Evolutionary conservation across 352 stramenopile species (phyloP).

Genomic region (Phytophthora brassicae): DNA sequence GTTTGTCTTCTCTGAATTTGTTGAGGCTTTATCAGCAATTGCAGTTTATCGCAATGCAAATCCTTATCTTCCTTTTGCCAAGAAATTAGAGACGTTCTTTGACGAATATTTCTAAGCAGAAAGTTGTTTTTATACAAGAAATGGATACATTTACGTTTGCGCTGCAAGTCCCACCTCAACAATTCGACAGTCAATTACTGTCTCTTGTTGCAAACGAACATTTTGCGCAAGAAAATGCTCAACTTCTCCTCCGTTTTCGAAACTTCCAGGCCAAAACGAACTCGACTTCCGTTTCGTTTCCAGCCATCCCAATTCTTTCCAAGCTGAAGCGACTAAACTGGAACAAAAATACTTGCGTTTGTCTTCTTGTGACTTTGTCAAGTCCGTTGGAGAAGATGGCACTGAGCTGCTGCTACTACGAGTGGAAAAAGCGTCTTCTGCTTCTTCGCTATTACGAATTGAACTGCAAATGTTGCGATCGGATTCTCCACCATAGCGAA

Average conservation of each 20-base stretch:
- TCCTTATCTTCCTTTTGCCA: constrained; percentile 70
- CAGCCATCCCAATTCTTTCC: constrained; percentile 81
- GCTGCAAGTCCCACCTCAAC: constrained; percentile 75
- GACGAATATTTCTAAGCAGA: constrained; percentile 71
- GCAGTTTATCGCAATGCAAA: constrained; percentile 79
- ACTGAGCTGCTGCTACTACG: constrained; percentile 28
- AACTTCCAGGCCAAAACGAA: constrained; percentile 86
- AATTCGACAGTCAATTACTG: constrained; percentile 77
- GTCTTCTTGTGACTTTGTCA: constrained; percentile 10
- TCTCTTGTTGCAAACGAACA: constrained; percentile 57
- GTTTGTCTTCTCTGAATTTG: constrained; percentile 81
- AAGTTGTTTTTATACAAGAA: too few species aligned
- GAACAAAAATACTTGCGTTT: constrained; percentile 89
- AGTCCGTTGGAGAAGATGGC: constrained; percentile 14
- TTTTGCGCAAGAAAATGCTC: constrained; percentile 53
- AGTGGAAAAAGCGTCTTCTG: constrained; percentile 13
- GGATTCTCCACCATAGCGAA: constrained; percentile 58
- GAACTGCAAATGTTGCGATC: constrained; percentile 32
- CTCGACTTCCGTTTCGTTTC: constrained; percentile 64
- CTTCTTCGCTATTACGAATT: constrained; percentile 12
- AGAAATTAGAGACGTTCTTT: constrained; percentile 79
- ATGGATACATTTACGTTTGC: constrained; percentile 24
- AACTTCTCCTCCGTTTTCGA: constrained; percentile 77
- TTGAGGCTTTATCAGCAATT: constrained; percentile 72
- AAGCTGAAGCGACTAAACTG: constrained; percentile 71